Evolutionary conservation across 1,284 basidiomycete genomes (phyloP).

Genomic region (Thecaphora thlaspeos): DNA sequence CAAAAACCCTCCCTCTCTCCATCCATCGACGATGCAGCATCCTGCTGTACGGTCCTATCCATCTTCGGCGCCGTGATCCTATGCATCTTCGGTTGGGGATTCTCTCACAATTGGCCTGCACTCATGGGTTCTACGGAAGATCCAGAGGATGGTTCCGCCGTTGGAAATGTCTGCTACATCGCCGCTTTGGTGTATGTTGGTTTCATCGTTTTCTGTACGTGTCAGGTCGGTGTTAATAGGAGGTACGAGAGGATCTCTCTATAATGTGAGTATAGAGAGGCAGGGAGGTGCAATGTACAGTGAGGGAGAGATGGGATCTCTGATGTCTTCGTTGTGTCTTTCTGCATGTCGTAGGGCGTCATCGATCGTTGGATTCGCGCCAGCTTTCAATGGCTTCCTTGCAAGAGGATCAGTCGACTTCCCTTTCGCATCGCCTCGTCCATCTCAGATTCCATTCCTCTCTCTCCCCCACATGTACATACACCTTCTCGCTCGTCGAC

Average conservation of each 20-base stretch:
- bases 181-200: constrained; percentile 62
- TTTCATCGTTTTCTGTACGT: constrained; percentile 62
- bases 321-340: too few species aligned
- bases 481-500: too few species aligned
- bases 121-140: constrained; percentile 62
- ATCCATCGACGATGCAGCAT: constrained; percentile 53
- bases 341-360: too few species aligned
- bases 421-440: too few species aligned
- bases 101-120: constrained; percentile 59
- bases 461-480: too few species aligned
- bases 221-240: constrained; percentile 58
- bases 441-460: too few species aligned
- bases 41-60: constrained; percentile 63
- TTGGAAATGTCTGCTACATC: constrained; percentile 60
- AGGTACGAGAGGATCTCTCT: constrained; percentile 53
- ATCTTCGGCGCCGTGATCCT: constrained; percentile 63
- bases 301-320: too few species aligned
- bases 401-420: too few species aligned
- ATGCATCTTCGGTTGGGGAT: constrained; percentile 54
- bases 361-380: too few species aligned
- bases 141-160: constrained; percentile 61
- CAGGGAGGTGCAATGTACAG: too few species aligned
- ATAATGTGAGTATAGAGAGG: constrained; percentile 1
- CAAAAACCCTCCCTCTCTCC: too few species aligned
- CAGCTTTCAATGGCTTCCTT: too few species aligned